phyloP scores from a whole-genome alignment of 768 basidiomycete species.

The Hemileccinum impolitum region DNA sequence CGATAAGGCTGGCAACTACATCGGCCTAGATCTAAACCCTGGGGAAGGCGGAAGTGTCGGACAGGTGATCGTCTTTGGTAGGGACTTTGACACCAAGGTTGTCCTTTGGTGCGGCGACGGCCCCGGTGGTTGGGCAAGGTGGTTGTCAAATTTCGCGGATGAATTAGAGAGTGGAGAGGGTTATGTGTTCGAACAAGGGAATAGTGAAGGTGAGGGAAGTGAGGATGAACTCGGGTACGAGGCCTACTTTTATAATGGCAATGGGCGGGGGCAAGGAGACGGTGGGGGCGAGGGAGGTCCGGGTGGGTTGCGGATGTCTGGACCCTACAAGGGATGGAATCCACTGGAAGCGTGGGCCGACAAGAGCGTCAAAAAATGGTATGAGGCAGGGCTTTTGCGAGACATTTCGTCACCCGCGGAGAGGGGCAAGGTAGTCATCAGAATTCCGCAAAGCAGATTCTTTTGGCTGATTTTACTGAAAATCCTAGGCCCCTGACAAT shows the following conservation, averaged over 20 bases:
- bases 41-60: conserved; percentile 70
- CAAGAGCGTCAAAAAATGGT: conserved; percentile 82
- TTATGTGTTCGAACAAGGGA: conserved; percentile 66
- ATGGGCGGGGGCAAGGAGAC: conserved; percentile 72
- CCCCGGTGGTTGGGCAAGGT: conserved; percentile 89
- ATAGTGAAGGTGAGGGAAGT: conserved; percentile 62
- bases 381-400: conserved; percentile 68
- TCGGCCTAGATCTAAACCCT: conserved; percentile 93
- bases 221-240: conserved; percentile 87
- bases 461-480: conserved; percentile 16
- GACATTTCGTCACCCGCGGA: conserved; percentile 40
- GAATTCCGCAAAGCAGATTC: background rate
- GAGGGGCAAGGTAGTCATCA: conserved; percentile 47
- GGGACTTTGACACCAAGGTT: conserved; percentile 97
- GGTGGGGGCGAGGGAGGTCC: conserved; percentile 72
- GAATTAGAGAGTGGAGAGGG: conserved; percentile 90
- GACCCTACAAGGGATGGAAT: conserved; percentile 90
- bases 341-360: conserved; percentile 94
- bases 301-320: conserved; percentile 70
- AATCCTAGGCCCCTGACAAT: conserved; percentile 40
- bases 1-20: conserved; percentile 94
- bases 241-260: conserved; percentile 82
- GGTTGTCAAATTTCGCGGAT: conserved; percentile 88
- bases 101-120: conserved; percentile 94
- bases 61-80: conserved; percentile 97